Evolutionary conservation across 2,329 filamentous ascomycete species (phyloP).

Genomic region (Ophiostoma populinum): DNA sequence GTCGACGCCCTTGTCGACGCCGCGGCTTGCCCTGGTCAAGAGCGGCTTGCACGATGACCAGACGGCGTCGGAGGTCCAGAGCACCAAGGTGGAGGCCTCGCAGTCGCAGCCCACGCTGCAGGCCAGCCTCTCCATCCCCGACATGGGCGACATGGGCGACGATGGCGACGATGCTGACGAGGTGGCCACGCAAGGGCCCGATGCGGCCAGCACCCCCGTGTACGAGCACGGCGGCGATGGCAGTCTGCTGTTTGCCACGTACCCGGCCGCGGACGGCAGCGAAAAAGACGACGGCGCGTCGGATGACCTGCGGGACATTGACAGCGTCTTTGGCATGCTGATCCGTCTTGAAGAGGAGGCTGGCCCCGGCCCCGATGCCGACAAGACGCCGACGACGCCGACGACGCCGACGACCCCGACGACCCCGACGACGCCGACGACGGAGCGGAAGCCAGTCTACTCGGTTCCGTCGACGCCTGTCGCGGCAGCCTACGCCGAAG

Average conservation of each 20-base stretch:
- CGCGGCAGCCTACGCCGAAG: conserved; percentile 9
- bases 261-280: background rate
- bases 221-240: too few species aligned
- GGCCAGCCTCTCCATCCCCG: background rate
- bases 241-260: too few species aligned
- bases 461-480: conserved; percentile 9
- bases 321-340: background rate
- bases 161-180: background rate
- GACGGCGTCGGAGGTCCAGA: background rate
- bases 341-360: too few species aligned
- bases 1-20: too few species aligned
- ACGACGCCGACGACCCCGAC: background rate
- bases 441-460: background rate
- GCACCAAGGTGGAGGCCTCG: background rate
- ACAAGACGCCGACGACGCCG: too few species aligned
- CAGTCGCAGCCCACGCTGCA: background rate
- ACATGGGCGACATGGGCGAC: too few species aligned
- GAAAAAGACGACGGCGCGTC: background rate
- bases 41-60: background rate
- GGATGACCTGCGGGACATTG: background rate
- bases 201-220: background rate
- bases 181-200: background rate
- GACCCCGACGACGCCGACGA: too few species aligned
- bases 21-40: too few species aligned
- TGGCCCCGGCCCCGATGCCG: too few species aligned